A percentile compares a stretch with the other conserved stretches of the same genome.
Conservation (phyloP, 1,139 yeast genomes). For the Pichia sp. region DNA sequence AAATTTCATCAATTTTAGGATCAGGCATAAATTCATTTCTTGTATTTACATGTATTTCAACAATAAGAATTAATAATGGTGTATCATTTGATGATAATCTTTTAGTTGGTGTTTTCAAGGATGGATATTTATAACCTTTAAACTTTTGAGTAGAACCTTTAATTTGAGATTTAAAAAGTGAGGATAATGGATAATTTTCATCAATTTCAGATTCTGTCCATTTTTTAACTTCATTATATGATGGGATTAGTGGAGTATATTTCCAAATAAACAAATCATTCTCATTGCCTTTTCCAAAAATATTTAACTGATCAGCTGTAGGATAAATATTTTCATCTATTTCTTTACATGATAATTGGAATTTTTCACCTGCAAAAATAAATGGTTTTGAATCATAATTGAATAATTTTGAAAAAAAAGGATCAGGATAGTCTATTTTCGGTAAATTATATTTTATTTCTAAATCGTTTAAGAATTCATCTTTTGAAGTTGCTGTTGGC, state of each 20-base stretch:
- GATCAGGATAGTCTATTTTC: constrained; percentile 52
- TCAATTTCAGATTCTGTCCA: constrained; percentile 23
- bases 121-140: constrained; percentile 30
- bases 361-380: constrained; percentile 61
- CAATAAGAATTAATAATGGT: constrained; percentile 48
- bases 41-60: constrained; percentile 66
- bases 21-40: constrained; percentile 51
- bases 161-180: constrained; percentile 43
- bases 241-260: constrained; percentile 38
- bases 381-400: constrained; percentile 54
- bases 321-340: constrained; percentile 16
- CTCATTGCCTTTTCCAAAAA: not conserved
- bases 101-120: constrained; percentile 37
- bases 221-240: constrained; percentile 30
- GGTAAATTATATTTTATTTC: constrained; percentile 38
- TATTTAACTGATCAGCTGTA: not conserved
- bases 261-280: constrained; percentile 30
- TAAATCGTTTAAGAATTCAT: constrained; percentile 20
- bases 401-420: constrained; percentile 48
- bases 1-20: constrained; percentile 55
- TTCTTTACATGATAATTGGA: constrained; percentile 34
- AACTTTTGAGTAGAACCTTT: constrained; percentile 39
- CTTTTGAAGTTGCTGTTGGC: constrained; percentile 17
- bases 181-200: constrained; percentile 1
- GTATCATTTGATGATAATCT: constrained; percentile 25